Percentiles rank a stretch among this genome's conserved stretches.
These are phyloP conservation scores for Mycosphaerella arachidis DNA, from an alignment of 2,329 filamentous ascomycete species.

Conservation along the genomic window DNA sequence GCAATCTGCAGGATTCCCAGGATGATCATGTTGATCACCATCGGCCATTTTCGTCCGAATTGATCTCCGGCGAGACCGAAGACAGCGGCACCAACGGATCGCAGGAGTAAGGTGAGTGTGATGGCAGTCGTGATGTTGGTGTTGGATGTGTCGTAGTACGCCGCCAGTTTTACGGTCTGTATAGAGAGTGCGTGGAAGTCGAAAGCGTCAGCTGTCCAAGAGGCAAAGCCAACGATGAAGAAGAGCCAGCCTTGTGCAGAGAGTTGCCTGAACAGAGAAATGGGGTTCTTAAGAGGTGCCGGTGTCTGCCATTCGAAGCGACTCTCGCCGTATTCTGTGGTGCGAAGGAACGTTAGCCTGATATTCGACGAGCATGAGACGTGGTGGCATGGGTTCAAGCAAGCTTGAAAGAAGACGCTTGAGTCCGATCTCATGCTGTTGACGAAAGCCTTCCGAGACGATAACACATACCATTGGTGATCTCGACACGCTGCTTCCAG, in stretches of 20 bases:
- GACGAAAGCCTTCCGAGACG: too few relatives aligned
- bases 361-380: too few relatives aligned
- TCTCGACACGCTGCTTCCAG: slow-evolving; percentile 69
- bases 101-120: slow-evolving; percentile 68
- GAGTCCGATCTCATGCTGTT: too few relatives aligned
- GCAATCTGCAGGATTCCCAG: slow-evolving; percentile 67
- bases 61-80: slow-evolving; percentile 76
- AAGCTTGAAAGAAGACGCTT: too few relatives aligned
- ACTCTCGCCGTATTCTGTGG: slow-evolving; percentile 54
- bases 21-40: slow-evolving; percentile 74
- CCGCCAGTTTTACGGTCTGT: slow-evolving; percentile 66
- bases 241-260: slow-evolving; percentile 66
- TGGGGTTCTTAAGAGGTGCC: slow-evolving; percentile 63
- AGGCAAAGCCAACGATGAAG: slow-evolving; percentile 66
- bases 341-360: too few relatives aligned
- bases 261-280: slow-evolving; percentile 63
- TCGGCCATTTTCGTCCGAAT: slow-evolving; percentile 54
- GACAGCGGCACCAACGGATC: slow-evolving; percentile 67
- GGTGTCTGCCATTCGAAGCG: slow-evolving; percentile 65
- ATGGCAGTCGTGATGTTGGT: slow-evolving; percentile 71
- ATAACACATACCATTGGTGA: slow-evolving; percentile 47
- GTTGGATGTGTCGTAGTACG: slow-evolving; percentile 55
- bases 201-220: slow-evolving; percentile 79
- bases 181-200: slow-evolving; percentile 79
- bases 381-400: too few relatives aligned